Evolutionary conservation across 495 filamentous ascomycete species (phyloP), one percentile per base, ranked within the genome.

Genomic region (Bryoglossum gracile): DNA sequence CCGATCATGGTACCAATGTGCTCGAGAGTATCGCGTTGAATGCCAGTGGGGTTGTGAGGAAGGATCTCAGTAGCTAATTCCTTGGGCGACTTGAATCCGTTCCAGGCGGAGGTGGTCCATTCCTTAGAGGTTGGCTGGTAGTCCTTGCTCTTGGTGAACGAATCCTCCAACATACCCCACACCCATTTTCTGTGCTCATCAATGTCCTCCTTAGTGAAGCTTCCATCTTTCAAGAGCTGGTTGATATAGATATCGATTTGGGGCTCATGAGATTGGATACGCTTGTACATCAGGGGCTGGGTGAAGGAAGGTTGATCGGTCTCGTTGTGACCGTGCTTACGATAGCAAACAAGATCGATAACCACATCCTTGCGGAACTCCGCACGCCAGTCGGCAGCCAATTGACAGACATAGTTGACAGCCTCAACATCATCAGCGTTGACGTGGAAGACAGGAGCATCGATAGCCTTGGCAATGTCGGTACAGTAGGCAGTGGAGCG

Each of bases 131-230:
- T 91, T 17, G 92, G 89, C 69, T 94, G 86, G 66, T 98, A 98
- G 62, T 98, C 91, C 70, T 89, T 96, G 69, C 88, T 94, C 64
- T 91, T 86, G 54, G 89, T 77, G 67, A 97, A 98, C 72, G 88
- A 95, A 63, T 95, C 89, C 61, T 90, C 88, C 36, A 98, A 72
- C 91, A 97, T 97, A 54, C 87, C 87, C 92, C 94, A 98, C 42
- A 97, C 94, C 92, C 92, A 98, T 68, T 94, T 86, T 74, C 92
- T 94, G 77, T 98, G 92, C 75, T 98, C 92, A 51, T 98, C 90
- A 49, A 98, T 87, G 61, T 98, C 92, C 58, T 91, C 90, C 71
- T 94, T 88, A 49, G 89, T 95, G 73, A 98, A 97, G 45, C 86
- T 89, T 52, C 86, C 83, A 62, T 95, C 89, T 53, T 85, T 73